Evolutionary conservation across 805 yeast species (phyloP), one percentile per base, ranked within the genome.

Genomic region (Saccharomycopsis schoenii): DNA sequence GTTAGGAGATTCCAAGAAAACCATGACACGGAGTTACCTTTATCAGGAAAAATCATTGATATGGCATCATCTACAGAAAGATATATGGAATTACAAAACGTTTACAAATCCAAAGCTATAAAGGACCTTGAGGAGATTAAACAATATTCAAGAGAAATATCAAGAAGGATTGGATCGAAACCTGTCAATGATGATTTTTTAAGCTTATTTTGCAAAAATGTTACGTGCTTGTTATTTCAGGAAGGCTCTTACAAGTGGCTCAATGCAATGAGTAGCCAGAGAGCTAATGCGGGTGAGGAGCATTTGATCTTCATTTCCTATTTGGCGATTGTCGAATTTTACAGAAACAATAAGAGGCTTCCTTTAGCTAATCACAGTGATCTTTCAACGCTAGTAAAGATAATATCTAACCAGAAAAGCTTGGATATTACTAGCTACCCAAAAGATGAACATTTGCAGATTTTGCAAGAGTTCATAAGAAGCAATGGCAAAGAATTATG

Each of bases 21-120:
- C 17, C 68, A 72, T 55, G 66, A 68, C 2, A 72, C 75, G 1
- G 69, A 73, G 4, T 74, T 89, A n/a, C 96, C 97, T 0, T 71
- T 89, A 1, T 77, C 85, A 2, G 97, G 96, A 0, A 79, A 74
- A 0, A 69, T 92, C 5, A 96, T 97, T 0, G 98, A 92, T 70
- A 93, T 93, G 97, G 86, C 88, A 21, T 82, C 96, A 0, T 83
- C 84, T 63, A 85, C 97, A 0, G 71, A 72, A 9, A 76, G 76
- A 60, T 93, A 88, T 69, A 75, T 86, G 1, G 70, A 67, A 9
- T 71, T 93, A 42, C 87, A 84, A 69, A 68, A 68, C 0, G 66
- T 89, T 2, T 93, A 89, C 68, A 70, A 77, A 17, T 72, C 69
- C 0, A 86, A 85, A 67, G 84, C 88, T 1, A 61, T 66, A n/a